phyloP scores from a whole-genome alignment of 345 rosid species.

The Nasturtium officinale region DNA sequence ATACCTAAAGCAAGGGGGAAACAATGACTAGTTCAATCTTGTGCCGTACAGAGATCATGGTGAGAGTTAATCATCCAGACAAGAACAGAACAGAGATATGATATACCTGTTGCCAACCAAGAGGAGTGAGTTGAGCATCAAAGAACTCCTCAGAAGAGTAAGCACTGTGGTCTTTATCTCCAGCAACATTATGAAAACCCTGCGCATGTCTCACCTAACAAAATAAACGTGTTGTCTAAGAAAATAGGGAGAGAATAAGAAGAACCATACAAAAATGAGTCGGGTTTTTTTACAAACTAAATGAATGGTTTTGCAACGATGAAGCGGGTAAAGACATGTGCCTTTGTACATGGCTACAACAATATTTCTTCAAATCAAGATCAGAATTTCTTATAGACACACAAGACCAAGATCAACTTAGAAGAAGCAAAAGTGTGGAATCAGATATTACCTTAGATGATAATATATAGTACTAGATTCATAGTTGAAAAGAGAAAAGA shows the following conservation, averaged over 20 bases:
- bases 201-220: conserved; percentile 93
- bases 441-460: too few relatives aligned
- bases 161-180: conserved; percentile 58
- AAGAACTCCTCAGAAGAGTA: conserved; percentile 60
- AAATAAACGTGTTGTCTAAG: not conserved
- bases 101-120: conserved; percentile 87
- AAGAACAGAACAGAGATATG: not conserved
- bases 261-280: conserved; percentile 12
- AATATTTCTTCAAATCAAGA: not conserved
- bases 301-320: conserved; percentile 75
- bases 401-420: too few relatives aligned
- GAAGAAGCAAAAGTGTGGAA: too few relatives aligned
- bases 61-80: not conserved
- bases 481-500: too few relatives aligned
- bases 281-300: conserved; percentile 54
- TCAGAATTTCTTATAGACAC: too few relatives aligned
- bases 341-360: conserved; percentile 11
- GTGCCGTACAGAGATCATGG: conserved; percentile 32
- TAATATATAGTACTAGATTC: too few relatives aligned
- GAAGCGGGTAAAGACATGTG: conserved; percentile 59
- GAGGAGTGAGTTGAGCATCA: conserved; percentile 78
- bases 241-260: not conserved
- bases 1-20: conserved; percentile 77
- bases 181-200: conserved; percentile 87
- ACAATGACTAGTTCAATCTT: conserved; percentile 64